Evolutionary conservation across 192 early-diverging fungal species (phyloP).

Genomic region (Anaeromyces robustus): DNA sequence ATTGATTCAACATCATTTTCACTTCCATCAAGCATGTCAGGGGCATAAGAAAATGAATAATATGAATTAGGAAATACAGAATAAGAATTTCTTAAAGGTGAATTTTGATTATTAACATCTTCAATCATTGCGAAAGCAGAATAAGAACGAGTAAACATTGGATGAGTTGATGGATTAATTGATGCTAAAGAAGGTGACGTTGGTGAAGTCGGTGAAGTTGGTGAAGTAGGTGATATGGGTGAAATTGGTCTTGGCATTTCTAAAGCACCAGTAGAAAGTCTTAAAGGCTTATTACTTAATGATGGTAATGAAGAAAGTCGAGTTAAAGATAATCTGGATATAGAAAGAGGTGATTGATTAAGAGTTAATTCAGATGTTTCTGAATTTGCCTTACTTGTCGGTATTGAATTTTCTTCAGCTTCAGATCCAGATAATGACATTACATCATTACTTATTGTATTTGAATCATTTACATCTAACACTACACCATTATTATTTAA

Average conservation of each 20-base stretch:
- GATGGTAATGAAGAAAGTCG: neutral
- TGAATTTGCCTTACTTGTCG: neutral
- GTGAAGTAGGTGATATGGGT: neutral
- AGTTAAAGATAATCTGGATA: too few relatives aligned
- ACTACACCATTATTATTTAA: neutral
- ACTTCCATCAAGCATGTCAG: too few relatives aligned
- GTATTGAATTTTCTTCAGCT: neutral
- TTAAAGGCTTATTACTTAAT: neutral
- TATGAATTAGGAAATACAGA: neutral
- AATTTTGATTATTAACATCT: neutral
- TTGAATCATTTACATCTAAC: neutral
- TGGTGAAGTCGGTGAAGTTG: neutral
- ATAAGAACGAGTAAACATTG: neutral
- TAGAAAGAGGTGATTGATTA: neutral
- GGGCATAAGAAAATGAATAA: neutral
- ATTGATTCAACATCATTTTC: neutral
- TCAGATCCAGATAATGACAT: neutral
- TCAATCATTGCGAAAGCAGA: neutral
- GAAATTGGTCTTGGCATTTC: neutral
- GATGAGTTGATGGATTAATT: neutral
- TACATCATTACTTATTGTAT: neutral
- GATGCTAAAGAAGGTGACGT: neutral
- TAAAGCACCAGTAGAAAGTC: neutral
- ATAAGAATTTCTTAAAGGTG: neutral
- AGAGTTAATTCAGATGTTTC: neutral